Evolutionary conservation across 1,284 basidiomycete species (phyloP).

Genomic region (Boletellus dicymbophilus): DNA sequence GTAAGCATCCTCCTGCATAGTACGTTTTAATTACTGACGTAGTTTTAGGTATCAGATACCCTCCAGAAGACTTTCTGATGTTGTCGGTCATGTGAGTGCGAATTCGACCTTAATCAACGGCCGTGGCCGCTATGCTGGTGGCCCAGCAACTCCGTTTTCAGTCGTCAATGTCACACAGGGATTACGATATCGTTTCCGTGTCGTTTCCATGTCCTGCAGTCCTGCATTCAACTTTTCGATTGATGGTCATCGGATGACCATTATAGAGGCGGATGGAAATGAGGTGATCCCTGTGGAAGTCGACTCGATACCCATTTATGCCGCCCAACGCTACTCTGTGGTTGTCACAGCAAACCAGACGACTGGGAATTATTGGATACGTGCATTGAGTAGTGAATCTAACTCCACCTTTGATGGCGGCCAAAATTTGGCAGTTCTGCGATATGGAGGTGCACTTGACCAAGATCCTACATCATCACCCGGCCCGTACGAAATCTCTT

Average conservation of each 20-base stretch:
- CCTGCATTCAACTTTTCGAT: slow-evolving; percentile 41
- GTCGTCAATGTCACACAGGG: slow-evolving; percentile 27
- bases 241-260: slow-evolving; percentile 42
- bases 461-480: slow-evolving; percentile 43
- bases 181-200: slow-evolving; percentile 34
- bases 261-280: slow-evolving; percentile 52
- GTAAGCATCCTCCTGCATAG: slow-evolving; percentile 9
- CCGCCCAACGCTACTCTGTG: slow-evolving; percentile 43
- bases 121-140: slow-evolving; percentile 18
- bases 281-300: slow-evolving; percentile 42
- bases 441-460: slow-evolving; percentile 47
- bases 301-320: slow-evolving; percentile 40
- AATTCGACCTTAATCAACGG: slow-evolving; percentile 8
- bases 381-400: slow-evolving; percentile 19
- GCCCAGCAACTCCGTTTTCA: slow-evolving; percentile 31
- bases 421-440: slow-evolving; percentile 52
- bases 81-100: slow-evolving; percentile 9
- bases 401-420: slow-evolving; percentile 35
- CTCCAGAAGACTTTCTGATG: slow-evolving; percentile 11
- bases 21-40: not conserved
- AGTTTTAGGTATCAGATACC: slow-evolving; percentile 26
- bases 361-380: slow-evolving; percentile 47
- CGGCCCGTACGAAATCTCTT: slow-evolving; percentile 28
- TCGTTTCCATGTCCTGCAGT: slow-evolving; percentile 37
- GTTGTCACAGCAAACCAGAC: slow-evolving; percentile 35